Percentiles rank a stretch among this genome's conserved stretches.
Evolutionary conservation across 768 basidiomycete species (phyloP).

Genomic region (Rickenella mellea): DNA sequence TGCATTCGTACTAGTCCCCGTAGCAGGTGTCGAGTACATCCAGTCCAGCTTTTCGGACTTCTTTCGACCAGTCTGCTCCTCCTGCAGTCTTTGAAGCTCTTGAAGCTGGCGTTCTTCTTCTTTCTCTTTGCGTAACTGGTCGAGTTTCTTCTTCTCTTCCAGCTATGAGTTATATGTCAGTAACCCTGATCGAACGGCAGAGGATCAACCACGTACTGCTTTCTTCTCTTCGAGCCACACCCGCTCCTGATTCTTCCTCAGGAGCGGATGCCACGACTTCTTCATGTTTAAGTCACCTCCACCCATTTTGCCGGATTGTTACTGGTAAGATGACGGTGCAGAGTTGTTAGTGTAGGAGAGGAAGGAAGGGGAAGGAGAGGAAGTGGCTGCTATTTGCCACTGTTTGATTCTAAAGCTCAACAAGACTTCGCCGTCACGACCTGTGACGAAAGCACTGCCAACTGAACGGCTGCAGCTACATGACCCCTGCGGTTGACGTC

Average conservation of each 20-base stretch:
- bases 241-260: constrained; percentile 96
- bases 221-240: constrained; percentile 99
- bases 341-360: constrained; percentile 7
- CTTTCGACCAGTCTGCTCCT: constrained; percentile 92
- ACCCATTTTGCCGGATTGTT: constrained; percentile 70
- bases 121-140: constrained; percentile 93
- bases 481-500: too few relatives aligned
- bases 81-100: constrained; percentile 91
- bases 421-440: too few relatives aligned
- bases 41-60: constrained; percentile 92
- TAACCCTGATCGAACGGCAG: not conserved
- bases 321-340: not conserved
- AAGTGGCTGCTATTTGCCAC: too few relatives aligned
- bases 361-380: constrained; percentile 7
- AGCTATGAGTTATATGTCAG: constrained; percentile 40
- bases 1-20: constrained; percentile 74
- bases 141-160: constrained; percentile 97
- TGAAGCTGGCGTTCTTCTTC: constrained; percentile 96
- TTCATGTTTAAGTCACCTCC: constrained; percentile 99
- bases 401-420: too few relatives aligned
- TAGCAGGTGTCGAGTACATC: constrained; percentile 99
- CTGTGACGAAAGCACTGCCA: too few relatives aligned
- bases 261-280: constrained; percentile 98
- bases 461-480: too few relatives aligned
- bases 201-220: constrained; percentile 47